A percentile compares a stretch with the other conserved stretches of the same genome.
phyloP scores from a whole-genome alignment of 192 early-diverging fungal species.

The Gorgonomyces haynaldii region DNA sequence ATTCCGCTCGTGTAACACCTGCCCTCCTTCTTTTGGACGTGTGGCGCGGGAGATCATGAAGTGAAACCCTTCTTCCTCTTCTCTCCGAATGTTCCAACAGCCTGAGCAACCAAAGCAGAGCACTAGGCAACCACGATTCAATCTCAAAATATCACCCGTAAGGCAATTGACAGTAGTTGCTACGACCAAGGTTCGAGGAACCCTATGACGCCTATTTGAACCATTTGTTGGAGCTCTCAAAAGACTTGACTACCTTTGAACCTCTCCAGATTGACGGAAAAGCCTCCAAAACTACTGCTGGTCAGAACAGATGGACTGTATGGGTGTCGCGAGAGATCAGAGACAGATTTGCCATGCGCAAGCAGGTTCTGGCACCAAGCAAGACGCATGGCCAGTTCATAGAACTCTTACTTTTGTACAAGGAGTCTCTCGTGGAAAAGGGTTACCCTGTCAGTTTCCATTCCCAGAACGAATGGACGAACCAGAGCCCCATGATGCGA shows the following conservation, averaged over 20 bases:
- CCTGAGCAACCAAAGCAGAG: no score
- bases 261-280: not conserved
- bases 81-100: no score
- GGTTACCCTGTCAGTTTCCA: no score
- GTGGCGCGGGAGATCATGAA: no score
- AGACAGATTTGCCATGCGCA: constrained; percentile 7
- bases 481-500: no score
- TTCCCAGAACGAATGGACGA: no score
- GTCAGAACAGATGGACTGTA: constrained; percentile 3
- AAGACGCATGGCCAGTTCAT: constrained; percentile 4
- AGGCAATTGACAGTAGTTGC: not conserved
- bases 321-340: constrained; percentile 7
- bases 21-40: no score
- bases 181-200: not conserved
- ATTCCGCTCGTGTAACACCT: no score
- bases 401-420: constrained; percentile 1
- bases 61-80: no score
- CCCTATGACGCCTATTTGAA: constrained; percentile 7
- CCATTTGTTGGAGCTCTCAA: constrained; percentile 3
- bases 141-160: constrained; percentile 9
- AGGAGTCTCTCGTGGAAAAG: not conserved
- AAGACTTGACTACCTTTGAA: constrained; percentile 1
- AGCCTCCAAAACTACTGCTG: not conserved
- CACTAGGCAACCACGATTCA: constrained; percentile 4
- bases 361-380: constrained; percentile 4